Evolutionary conservation across 768 basidiomycete genomes (phyloP).

Genomic region (Serpula lacrymans): DNA sequence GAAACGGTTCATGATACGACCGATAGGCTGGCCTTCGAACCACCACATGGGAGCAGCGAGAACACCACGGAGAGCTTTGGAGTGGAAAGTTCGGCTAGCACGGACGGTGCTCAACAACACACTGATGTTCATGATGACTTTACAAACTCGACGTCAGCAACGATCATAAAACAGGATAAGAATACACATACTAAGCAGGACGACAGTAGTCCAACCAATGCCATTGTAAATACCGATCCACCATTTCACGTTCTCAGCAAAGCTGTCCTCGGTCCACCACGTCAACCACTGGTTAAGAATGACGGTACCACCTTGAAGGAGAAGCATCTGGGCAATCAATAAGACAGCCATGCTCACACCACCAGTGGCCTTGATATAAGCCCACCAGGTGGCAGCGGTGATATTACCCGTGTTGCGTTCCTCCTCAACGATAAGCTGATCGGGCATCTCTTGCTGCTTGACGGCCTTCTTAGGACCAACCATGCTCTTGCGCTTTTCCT

Average conservation of each 20-base stretch:
- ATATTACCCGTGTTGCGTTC: constrained; percentile 23
- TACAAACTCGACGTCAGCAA: not conserved
- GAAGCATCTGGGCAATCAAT: constrained; percentile 15
- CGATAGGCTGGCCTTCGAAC: constrained; percentile 34
- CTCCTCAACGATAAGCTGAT: constrained; percentile 20
- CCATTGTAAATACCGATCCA: constrained; percentile 29
- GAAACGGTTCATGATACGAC: constrained; percentile 47
- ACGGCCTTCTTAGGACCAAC: constrained; percentile 4
- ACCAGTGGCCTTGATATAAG: constrained; percentile 28
- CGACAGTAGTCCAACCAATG: constrained; percentile 17
- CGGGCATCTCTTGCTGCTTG: constrained; percentile 10
- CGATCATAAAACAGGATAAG: not conserved
- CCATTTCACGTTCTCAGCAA: constrained; percentile 16
- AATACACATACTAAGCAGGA: constrained; percentile 15
- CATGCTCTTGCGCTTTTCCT: constrained; percentile 19
- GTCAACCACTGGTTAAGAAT: constrained; percentile 27
- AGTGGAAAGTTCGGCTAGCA: constrained; percentile 25
- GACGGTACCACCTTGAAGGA: constrained; percentile 21
- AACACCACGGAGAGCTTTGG: constrained; percentile 18
- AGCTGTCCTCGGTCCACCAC: constrained; percentile 26
- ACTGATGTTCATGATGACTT: constrained; percentile 23
- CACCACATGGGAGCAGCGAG: constrained; percentile 24
- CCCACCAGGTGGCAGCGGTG: constrained; percentile 23
- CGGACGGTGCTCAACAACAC: constrained; percentile 23
- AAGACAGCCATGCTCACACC: constrained; percentile 16